phyloP scores from a whole-genome alignment of 257 asterid genomes.

The Solanum chiquidenum region DNA sequence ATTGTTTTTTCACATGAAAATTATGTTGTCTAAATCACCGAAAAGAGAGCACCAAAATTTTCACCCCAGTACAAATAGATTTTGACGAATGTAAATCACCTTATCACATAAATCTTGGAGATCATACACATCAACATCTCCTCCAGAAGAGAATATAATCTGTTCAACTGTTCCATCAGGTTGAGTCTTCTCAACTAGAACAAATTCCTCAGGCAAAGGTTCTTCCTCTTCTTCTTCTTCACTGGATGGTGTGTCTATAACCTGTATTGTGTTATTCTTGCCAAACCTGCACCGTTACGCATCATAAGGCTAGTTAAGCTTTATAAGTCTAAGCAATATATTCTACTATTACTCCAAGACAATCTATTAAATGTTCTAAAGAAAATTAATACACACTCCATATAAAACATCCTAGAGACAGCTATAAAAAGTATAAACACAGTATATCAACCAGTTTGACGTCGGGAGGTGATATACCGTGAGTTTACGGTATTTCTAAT shows the following conservation, averaged over 20 bases:
- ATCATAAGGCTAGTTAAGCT: background rate
- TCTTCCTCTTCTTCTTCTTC: constrained; percentile 54
- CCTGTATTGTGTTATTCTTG: constrained; percentile 54
- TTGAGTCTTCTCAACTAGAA: constrained; percentile 66
- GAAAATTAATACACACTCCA: background rate
- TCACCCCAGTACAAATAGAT: background rate
- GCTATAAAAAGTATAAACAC: background rate
- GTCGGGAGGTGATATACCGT: background rate
- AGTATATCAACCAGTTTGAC: background rate
- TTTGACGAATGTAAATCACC: constrained; percentile 28
- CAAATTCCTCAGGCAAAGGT: constrained; percentile 69
- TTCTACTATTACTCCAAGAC: background rate
- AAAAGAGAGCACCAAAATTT: background rate
- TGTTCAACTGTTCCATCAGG: constrained; percentile 79
- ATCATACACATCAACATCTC: constrained; percentile 73
- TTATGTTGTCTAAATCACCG: background rate
- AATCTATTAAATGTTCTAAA: background rate
- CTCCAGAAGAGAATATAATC: constrained; percentile 85
- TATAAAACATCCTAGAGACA: background rate
- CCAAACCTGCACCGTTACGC: constrained; percentile 39
- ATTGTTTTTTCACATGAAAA: background rate
- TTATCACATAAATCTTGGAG: constrained; percentile 86
- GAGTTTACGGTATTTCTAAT: too few relatives aligned
- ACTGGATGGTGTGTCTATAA: constrained; percentile 55
- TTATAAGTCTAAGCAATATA: background rate